These are phyloP conservation scores for Vickermania spadyakhi DNA, from an alignment of 208 protist species.

Conservation along the genomic window DNA sequence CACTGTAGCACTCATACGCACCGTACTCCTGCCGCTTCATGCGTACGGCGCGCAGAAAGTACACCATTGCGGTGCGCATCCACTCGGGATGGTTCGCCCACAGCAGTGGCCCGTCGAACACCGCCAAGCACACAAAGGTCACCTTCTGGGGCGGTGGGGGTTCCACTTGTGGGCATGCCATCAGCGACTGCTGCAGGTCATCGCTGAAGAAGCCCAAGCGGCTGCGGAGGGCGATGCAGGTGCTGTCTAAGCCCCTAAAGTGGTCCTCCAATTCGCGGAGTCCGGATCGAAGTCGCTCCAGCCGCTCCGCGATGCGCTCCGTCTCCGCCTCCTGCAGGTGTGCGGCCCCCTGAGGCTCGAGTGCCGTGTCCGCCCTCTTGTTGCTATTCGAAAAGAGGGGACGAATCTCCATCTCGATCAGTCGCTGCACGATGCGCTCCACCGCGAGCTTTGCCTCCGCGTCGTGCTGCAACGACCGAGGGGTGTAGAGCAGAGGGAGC, in stretches of 20 bases:
- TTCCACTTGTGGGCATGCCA: slow-evolving; percentile 13
- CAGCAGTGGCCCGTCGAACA: slow-evolving; percentile 37
- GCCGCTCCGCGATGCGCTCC: slow-evolving; percentile 20
- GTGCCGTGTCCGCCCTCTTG: background rate
- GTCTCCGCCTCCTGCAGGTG: slow-evolving; percentile 9
- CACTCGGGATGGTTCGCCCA: slow-evolving; percentile 52
- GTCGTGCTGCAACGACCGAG: slow-evolving; percentile 53
- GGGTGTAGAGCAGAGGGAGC: slow-evolving; percentile 52
- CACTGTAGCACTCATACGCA: slow-evolving; percentile 78
- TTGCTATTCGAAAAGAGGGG: slow-evolving; percentile 11
- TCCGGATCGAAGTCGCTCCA: slow-evolving; percentile 53
- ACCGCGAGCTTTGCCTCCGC: slow-evolving; percentile 51
- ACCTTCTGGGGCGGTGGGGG: slow-evolving; percentile 50
- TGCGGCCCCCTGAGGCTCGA: background rate
- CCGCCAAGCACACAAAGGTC: slow-evolving; percentile 60
- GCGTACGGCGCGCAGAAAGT: slow-evolving; percentile 60
- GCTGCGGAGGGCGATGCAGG: slow-evolving; percentile 21
- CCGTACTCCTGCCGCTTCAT: slow-evolving; percentile 77
- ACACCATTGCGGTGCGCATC: slow-evolving; percentile 42
- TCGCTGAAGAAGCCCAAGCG: slow-evolving; percentile 81
- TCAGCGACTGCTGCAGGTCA: slow-evolving; percentile 52
- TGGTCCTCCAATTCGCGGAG: slow-evolving; percentile 50
- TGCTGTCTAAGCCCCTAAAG: slow-evolving; percentile 25
- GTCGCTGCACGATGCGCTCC: slow-evolving; percentile 61
- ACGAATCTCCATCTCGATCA: slow-evolving; percentile 51